Base-by-base conservation (phyloP, 257 asterid genomes). In the Buddleja alternifolia region DNA sequence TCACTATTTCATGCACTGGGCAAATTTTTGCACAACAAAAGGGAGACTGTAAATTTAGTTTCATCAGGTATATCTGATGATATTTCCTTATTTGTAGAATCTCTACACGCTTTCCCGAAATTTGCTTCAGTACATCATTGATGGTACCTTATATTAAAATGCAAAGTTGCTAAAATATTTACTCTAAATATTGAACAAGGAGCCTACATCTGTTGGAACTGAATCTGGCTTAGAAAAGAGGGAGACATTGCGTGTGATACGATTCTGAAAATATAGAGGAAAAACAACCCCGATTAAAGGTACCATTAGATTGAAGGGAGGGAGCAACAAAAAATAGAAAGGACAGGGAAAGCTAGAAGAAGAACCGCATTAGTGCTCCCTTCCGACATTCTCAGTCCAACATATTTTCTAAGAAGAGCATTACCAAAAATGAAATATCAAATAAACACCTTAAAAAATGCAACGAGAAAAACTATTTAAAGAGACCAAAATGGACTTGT, bases 1-100 rank as follows among this genome's bases (percentile, higher is more conserved):
- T 88, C 97, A 29, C 66, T 93, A 12, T 93, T 93, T 75, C 99
- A 93, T 74, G 99, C 97, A 67, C 58, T 93, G 81, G 99, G 99
- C 19, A 93, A 93, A 74, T 93, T 93, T 82, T 77, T 93, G 82
- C 99, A 93, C 85, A 93, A 93, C 81, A 93, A 93, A 82, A 84
- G 99, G 48, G 93, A 90, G 54, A 66, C 71, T 67, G 91, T 70
- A 70, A 72, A 48, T 66, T 42, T 70, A 75, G 72, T 37, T 64
- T 58, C 78, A 46, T 64, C 92, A 83, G 98, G 95, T 87, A 84
- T 45, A 52, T 75, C 25, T 21, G 3, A 1, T 67, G 75, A 52
- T 56, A 36, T 42, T 73, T 63, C 32, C 56, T 70, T 24, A 32
- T 52, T 10, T 44, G 7, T 66, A 48, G 42, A 21, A 51, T 36